Base-by-base conservation (phyloP, 257 asterid genomes). In the Ilex asprella region DNA sequence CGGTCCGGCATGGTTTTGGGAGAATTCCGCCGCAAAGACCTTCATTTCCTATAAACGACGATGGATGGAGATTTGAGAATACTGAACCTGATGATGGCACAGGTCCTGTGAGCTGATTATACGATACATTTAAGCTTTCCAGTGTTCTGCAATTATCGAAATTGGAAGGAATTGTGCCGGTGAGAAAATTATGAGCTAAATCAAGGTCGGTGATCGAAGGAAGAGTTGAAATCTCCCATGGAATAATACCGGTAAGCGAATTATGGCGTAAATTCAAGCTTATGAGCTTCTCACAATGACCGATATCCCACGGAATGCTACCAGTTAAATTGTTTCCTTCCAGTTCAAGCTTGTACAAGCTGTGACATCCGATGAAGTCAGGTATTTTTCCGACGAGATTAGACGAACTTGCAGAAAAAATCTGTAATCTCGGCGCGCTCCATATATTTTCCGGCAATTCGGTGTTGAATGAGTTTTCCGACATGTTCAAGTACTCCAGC, bases 81-180 rank as follows among this genome's bases (percentile, higher is more conserved):
- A 84, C 72, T 2, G 79, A 60, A 12, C 93, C 93, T 0, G 89
- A 70, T 0, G 95, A 77, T 2, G 99, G 96, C 2, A 93, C 78
- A 2, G 99, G 95, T 2, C 99, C 99, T 0, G 91, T 85, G 66
- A 93, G 91, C 73, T 76, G 91, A 73, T 93, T 93, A 66, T 82
- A 87, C 0, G 99, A 93, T 0, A 93, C 96, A 30, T 93, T 89
- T 81, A 93, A 89, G 62, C 63, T 82, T 70, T 89, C 96, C 39
- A 93, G 67, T 1, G 96, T 89, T 30, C 84, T 79, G 71, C 89
- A 85, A 50, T 84, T 82, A 67, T 73, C 86, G 79, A 93, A 87
- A 74, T 74, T 82, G 0, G 90, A 79, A 2, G 99, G 96, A 29
- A 93, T 89, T 2, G 89, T 59, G 30, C 96, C 99, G 0, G 91